Conservation (phyloP, 306 rosid genomes). For the Prinsepia uniflora region DNA sequence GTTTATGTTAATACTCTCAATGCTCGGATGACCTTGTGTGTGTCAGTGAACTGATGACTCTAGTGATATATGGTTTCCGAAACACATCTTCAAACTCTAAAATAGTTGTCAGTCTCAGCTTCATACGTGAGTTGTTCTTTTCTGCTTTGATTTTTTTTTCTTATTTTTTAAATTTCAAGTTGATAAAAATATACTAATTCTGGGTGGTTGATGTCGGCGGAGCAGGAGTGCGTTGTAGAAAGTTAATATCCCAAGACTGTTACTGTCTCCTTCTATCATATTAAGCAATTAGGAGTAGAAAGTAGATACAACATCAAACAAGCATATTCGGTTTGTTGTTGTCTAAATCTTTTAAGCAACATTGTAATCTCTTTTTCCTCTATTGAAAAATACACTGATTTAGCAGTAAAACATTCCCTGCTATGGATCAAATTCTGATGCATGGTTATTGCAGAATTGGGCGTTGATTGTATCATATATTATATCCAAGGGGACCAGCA, state of each 20-base stretch:
- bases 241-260: not conserved
- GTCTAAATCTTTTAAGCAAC: not conserved
- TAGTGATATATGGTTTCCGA: not conserved
- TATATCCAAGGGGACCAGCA: not conserved
- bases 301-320: not conserved
- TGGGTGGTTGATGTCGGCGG: not conserved
- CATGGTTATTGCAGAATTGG: not conserved
- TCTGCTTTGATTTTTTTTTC: not conserved
- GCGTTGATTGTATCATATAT: not conserved
- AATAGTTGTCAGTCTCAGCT: not conserved
- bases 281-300: not conserved
- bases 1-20: not conserved
- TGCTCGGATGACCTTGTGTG: not conserved
- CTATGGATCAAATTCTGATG: not conserved
- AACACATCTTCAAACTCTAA: constrained; percentile 8
- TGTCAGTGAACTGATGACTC: not conserved
- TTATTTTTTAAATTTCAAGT: not conserved
- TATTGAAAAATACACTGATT: not conserved
- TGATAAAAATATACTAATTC: not conserved
- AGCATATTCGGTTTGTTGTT: not conserved
- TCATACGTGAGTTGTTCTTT: not conserved
- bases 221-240: not conserved
- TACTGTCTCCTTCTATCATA: not conserved
- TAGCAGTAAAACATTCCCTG: not conserved
- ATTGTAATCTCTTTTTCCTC: not conserved